Evolutionary conservation across 1,284 basidiomycete species (phyloP).

Genomic region (Tilletia caries): DNA sequence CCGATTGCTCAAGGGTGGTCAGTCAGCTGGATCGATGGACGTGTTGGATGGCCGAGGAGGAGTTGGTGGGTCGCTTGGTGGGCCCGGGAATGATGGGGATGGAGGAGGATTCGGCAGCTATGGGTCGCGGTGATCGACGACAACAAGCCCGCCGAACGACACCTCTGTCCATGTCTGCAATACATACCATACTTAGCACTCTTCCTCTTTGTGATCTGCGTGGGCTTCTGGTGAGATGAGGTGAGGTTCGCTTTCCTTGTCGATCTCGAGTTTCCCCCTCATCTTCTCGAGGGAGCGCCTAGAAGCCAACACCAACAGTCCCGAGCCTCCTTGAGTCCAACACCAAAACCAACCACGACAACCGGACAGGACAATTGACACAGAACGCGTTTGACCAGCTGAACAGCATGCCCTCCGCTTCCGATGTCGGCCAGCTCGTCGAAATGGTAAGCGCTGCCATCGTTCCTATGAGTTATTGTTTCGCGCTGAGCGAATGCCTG

Average conservation of each 20-base stretch:
- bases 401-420: neutral
- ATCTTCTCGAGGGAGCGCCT: too few species aligned
- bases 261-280: too few species aligned
- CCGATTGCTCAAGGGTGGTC: neutral
- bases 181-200: too few species aligned
- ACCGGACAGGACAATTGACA: too few species aligned
- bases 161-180: too few species aligned
- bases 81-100: neutral
- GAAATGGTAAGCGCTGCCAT: slow-evolving; percentile 1
- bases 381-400: too few species aligned
- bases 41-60: neutral
- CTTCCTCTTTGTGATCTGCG: too few species aligned
- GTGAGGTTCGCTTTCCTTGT: neutral
- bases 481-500: neutral
- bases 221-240: too few species aligned
- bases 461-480: neutral
- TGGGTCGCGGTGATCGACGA: neutral
- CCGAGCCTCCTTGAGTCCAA: too few species aligned
- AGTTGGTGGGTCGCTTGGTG: neutral
- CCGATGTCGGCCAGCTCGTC: slow-evolving; percentile 4
- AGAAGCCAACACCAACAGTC: too few species aligned
- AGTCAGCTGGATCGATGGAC: neutral
- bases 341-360: too few species aligned
- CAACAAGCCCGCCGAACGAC: too few species aligned
- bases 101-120: neutral